These are phyloP conservation scores for Globisporangium spiculum DNA, from an alignment of 352 stramenopile species.

Conservation along the genomic window DNA sequence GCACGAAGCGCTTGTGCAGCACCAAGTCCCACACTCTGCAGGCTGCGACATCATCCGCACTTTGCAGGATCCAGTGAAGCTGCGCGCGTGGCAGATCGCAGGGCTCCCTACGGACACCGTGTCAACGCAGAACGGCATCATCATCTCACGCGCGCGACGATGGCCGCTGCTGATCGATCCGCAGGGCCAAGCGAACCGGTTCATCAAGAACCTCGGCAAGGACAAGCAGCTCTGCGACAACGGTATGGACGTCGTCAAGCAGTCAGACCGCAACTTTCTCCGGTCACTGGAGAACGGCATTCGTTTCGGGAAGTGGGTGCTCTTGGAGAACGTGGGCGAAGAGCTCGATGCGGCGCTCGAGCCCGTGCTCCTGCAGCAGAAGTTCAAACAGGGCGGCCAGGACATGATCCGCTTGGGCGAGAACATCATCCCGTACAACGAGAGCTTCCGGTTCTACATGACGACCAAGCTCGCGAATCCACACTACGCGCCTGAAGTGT, in stretches of 20 bases:
- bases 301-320: conserved; percentile 89
- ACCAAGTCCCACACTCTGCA: conserved; percentile 67
- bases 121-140: conserved; percentile 94
- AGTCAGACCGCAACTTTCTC: conserved; percentile 87
- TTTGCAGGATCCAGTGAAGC: conserved; percentile 84
- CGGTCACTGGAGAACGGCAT: conserved; percentile 88
- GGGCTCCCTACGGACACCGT: conserved; percentile 85
- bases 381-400: conserved; percentile 91
- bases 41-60: conserved; percentile 86
- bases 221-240: conserved; percentile 87
- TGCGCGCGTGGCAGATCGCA: conserved; percentile 87
- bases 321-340: conserved; percentile 90
- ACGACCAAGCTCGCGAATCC: conserved; percentile 92
- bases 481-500: conserved; percentile 90
- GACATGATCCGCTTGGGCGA: conserved; percentile 91
- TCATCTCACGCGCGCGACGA: conserved; percentile 78
- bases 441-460: conserved; percentile 90
- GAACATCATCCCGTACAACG: conserved; percentile 91
- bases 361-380: conserved; percentile 88
- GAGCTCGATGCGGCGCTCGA: conserved; percentile 89
- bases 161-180: conserved; percentile 91
- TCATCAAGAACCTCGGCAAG: conserved; percentile 87
- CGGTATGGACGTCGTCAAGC: conserved; percentile 91
- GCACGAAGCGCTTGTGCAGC: conserved; percentile 60
- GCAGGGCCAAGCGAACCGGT: conserved; percentile 91